These are phyloP conservation scores for Petasospora rhodanensis DNA, from an alignment of 1,139 yeast species.

Conservation along the genomic window DNA sequence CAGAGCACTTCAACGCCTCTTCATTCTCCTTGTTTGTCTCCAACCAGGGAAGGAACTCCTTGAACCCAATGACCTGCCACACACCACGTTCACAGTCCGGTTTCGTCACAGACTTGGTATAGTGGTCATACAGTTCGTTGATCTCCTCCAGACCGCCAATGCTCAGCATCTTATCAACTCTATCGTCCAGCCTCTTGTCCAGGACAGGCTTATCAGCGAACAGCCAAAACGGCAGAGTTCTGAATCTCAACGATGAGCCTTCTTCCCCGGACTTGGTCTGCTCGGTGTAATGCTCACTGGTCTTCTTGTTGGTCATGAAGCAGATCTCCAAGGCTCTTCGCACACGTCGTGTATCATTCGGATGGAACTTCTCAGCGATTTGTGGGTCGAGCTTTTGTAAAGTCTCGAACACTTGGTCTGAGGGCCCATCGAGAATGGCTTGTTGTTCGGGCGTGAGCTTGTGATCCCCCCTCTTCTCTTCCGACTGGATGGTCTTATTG, in stretches of 20 bases:
- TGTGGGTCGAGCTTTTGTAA: slow-evolving; percentile 60
- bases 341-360: slow-evolving; percentile 78
- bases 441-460: slow-evolving; percentile 39
- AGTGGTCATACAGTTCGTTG: slow-evolving; percentile 47
- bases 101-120: slow-evolving; percentile 27
- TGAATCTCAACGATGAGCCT: slow-evolving; percentile 51
- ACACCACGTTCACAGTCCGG: slow-evolving; percentile 70
- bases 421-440: slow-evolving; percentile 49
- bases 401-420: slow-evolving; percentile 42
- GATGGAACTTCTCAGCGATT: slow-evolving; percentile 82
- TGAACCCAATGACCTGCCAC: slow-evolving; percentile 95
- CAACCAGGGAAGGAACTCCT: slow-evolving; percentile 86
- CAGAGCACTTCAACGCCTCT: slow-evolving; percentile 39
- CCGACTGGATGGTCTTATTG: slow-evolving; percentile 45
- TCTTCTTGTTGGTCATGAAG: slow-evolving; percentile 58
- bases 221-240: slow-evolving; percentile 78
- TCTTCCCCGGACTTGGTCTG: slow-evolving; percentile 48
- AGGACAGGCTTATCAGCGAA: slow-evolving; percentile 63
- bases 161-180: slow-evolving; percentile 82
- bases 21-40: slow-evolving; percentile 26
- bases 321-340: slow-evolving; percentile 78
- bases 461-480: slow-evolving; percentile 9
- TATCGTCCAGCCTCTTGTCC: slow-evolving; percentile 57
- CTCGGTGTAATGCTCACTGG: slow-evolving; percentile 65
- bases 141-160: slow-evolving; percentile 71